Percentiles rank a stretch among this genome's conserved stretches.
phyloP scores from a whole-genome alignment of 1,139 yeast genomes.

The Magnusiomyces paraingens region DNA sequence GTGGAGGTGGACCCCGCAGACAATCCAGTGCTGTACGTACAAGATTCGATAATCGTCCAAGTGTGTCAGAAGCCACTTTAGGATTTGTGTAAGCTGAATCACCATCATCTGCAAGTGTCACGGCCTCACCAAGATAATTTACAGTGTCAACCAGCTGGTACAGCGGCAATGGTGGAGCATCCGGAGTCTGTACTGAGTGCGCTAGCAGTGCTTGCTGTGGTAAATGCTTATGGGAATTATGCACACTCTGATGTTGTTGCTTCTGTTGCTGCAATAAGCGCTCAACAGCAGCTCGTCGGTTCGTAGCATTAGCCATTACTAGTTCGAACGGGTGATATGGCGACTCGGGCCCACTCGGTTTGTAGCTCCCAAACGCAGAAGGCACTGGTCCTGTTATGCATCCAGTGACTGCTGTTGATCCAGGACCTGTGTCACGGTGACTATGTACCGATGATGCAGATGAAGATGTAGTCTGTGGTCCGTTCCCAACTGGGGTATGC shows the following conservation, averaged over 20 bases:
- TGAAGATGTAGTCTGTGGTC: too few relatives aligned
- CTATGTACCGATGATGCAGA: too few relatives aligned
- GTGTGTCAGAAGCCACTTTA: constrained; percentile 9
- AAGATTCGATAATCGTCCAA: constrained; percentile 9
- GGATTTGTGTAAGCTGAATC: constrained; percentile 9
- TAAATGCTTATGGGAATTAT: not conserved
- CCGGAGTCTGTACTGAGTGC: constrained; percentile 15
- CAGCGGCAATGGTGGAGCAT: constrained; percentile 16
- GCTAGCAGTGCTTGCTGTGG: constrained; percentile 17
- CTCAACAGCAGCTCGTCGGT: too few relatives aligned
- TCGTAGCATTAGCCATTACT: not conserved
- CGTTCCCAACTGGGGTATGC: too few relatives aligned
- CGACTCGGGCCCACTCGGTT: not conserved
- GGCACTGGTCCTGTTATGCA: too few relatives aligned
- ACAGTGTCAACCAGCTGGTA: constrained; percentile 26
- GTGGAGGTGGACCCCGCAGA: constrained; percentile 20
- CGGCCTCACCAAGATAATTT: constrained; percentile 19
- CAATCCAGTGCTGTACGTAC: constrained; percentile 22
- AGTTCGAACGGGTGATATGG: constrained; percentile 1
- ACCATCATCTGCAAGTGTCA: constrained; percentile 9
- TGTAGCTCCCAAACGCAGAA: too few relatives aligned
- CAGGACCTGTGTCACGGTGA: too few relatives aligned
- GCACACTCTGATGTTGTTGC: too few relatives aligned
- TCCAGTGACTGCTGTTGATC: too few relatives aligned
- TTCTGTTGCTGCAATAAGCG: too few relatives aligned